Percentiles rank a stretch among this genome's conserved stretches.
Evolutionary conservation across 805 yeast genomes (phyloP).

Genomic region (Tetrapisispora taiwanensis): DNA sequence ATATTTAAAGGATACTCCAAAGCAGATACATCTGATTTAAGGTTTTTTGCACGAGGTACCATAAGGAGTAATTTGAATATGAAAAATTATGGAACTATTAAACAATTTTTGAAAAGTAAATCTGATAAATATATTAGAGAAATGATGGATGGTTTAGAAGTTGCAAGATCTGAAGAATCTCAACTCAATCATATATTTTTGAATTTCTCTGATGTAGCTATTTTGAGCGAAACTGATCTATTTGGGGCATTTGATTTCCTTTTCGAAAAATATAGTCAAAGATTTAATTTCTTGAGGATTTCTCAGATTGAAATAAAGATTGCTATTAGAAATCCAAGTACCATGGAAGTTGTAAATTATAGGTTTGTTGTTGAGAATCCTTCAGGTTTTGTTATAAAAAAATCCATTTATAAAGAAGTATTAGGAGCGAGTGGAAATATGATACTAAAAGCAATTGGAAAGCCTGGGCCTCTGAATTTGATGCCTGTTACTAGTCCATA

Average conservation of each 20-base stretch:
- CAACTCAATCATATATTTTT: conserved; percentile 95
- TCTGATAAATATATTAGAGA: conserved; percentile 94
- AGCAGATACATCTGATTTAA: conserved; percentile 82
- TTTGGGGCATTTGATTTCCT: conserved; percentile 96
- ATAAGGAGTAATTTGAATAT: conserved; percentile 84
- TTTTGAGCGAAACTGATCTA: conserved; percentile 87
- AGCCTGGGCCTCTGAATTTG: conserved; percentile 94
- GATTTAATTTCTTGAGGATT: conserved; percentile 91
- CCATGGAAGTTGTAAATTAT: conserved; percentile 86
- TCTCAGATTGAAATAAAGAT: conserved; percentile 97
- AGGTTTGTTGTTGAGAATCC: conserved; percentile 94
- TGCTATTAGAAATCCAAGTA: conserved; percentile 78
- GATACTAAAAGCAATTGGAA: conserved; percentile 91
- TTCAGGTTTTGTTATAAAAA: conserved; percentile 93
- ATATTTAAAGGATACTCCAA: conserved; percentile 95
- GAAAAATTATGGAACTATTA: conserved; percentile 82
- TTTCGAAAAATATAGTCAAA: conserved; percentile 92
- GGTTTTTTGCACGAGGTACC: conserved; percentile 95
- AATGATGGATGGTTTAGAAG: conserved; percentile 88
- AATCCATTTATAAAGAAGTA: conserved; percentile 89
- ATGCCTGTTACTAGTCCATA: conserved; percentile 92
- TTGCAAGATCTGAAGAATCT: conserved; percentile 86
- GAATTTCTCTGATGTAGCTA: conserved; percentile 91
- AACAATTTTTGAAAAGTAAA: conserved; percentile 91
- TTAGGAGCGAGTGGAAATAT: conserved; percentile 86